These are phyloP conservation scores for Metschnikowia sp. DNA, from an alignment of 805 yeast genomes.

Conservation along the genomic window DNA sequence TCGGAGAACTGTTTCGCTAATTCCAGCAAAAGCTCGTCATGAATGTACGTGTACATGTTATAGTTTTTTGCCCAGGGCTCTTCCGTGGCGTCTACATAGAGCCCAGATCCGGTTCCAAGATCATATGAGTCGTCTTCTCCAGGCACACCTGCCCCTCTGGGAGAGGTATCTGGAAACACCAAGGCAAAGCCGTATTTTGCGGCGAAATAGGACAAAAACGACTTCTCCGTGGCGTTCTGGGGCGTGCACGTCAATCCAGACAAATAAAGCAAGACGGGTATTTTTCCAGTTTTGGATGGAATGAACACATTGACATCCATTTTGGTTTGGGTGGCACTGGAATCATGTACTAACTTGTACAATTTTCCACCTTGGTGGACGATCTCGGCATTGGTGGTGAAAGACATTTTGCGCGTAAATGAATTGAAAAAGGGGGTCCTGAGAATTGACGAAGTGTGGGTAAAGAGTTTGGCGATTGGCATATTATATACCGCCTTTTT, in stretches of 20 bases:
- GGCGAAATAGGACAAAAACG: neutral
- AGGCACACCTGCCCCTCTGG: neutral
- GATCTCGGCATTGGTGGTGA: neutral
- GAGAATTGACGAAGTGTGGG: neutral
- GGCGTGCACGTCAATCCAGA: neutral
- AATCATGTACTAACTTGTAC: neutral
- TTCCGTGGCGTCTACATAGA: neutral
- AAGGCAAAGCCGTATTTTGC: neutral
- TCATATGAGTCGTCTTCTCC: neutral
- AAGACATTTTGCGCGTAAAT: neutral
- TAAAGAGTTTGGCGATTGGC: neutral
- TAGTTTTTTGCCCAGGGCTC: neutral
- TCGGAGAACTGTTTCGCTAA: neutral
- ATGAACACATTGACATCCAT: neutral
- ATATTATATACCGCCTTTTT: too few relatives aligned
- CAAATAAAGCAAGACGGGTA: neutral
- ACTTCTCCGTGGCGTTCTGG: neutral
- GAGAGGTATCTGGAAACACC: neutral
- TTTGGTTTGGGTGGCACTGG: neutral
- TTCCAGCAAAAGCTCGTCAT: neutral
- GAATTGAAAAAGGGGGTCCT: neutral
- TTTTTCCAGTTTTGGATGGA: neutral
- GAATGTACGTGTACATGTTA: neutral
- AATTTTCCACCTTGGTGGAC: neutral
- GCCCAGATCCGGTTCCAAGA: neutral